Percentiles rank a stretch among this genome's conserved stretches.
Conservation (phyloP, 176 grass and related monocot genomes). For the Bromus sterilis region DNA sequence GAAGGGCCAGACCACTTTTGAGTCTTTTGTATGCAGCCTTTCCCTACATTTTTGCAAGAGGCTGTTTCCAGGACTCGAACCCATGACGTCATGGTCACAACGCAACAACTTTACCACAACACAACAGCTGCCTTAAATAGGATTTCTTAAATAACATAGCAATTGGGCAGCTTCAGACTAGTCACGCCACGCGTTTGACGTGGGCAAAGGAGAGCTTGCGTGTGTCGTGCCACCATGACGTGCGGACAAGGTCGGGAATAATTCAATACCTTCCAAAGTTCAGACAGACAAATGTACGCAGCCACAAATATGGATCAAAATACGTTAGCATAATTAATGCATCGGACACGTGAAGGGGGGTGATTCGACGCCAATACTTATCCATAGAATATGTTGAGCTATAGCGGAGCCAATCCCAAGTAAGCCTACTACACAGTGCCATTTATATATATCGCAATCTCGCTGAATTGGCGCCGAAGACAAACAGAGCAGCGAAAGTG, state of each 20-base stretch:
- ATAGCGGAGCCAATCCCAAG: neutral
- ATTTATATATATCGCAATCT: neutral
- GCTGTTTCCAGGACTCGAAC: too few species aligned
- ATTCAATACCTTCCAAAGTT: neutral
- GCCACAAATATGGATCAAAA: neutral
- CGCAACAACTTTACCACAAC: too few species aligned
- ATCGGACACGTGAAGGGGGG: neutral
- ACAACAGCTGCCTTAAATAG: constrained; percentile 4
- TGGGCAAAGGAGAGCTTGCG: neutral
- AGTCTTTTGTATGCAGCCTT: too few species aligned
- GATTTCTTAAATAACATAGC: neutral
- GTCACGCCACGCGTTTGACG: neutral
- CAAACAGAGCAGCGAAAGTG: neutral
- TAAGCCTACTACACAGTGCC: neutral
- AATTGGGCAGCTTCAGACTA: neutral
- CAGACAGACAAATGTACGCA: neutral
- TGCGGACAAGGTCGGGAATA: neutral
- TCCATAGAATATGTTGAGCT: neutral
- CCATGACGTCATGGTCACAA: too few species aligned
- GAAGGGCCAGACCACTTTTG: too few species aligned
- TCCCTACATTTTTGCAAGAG: too few species aligned
- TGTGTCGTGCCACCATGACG: neutral
- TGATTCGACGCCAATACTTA: neutral
- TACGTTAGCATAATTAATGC: neutral
- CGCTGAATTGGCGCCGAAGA: neutral